These are phyloP conservation scores for Mortierella sp. DNA, from an alignment of 371 early-diverging fungal species.

Conservation along the genomic window DNA sequence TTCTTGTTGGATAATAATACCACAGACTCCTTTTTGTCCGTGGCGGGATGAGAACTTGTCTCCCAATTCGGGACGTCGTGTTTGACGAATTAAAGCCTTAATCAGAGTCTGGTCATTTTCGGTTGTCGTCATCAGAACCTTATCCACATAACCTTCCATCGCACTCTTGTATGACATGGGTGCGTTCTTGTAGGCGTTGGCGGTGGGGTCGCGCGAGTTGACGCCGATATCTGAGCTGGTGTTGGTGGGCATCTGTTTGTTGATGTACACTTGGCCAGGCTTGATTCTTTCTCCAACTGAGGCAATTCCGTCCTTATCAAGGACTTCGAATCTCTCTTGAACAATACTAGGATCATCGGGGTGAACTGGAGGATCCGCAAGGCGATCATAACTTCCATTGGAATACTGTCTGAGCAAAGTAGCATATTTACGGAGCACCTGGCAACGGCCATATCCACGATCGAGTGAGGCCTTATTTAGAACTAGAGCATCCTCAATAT, in stretches of 20 bases:
- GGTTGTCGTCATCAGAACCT: slow-evolving; percentile 94
- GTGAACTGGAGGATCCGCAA: slow-evolving; percentile 80
- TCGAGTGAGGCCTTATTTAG: slow-evolving; percentile 98
- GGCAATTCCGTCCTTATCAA: slow-evolving; percentile 93
- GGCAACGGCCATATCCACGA: slow-evolving; percentile 99
- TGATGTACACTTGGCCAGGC: slow-evolving; percentile 82
- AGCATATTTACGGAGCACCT: slow-evolving; percentile 93
- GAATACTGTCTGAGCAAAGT: slow-evolving; percentile 86
- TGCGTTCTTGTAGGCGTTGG: slow-evolving; percentile 76
- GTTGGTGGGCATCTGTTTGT: slow-evolving; percentile 91
- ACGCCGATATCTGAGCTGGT: slow-evolving; percentile 73
- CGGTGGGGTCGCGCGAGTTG: slow-evolving; percentile 55
- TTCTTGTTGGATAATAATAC: slow-evolving; percentile 96
- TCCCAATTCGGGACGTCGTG: slow-evolving; percentile 98
- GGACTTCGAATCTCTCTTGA: slow-evolving; percentile 68
- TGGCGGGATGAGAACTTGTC: slow-evolving; percentile 99
- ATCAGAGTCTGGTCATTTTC: slow-evolving; percentile 95
- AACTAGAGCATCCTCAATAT: slow-evolving; percentile 99
- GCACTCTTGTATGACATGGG: slow-evolving; percentile 92
- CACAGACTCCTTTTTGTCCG: slow-evolving; percentile 99
- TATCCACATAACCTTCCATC: slow-evolving; percentile 86
- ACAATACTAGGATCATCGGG: slow-evolving; percentile 54
- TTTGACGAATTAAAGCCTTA: slow-evolving; percentile 97
- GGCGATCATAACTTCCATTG: slow-evolving; percentile 91
- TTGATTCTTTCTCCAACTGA: slow-evolving; percentile 87